A percentile compares a stretch with the other conserved stretches of the same genome.
Conservation (phyloP, 306 rosid genomes). For the Pyrus bretschneideri region DNA sequence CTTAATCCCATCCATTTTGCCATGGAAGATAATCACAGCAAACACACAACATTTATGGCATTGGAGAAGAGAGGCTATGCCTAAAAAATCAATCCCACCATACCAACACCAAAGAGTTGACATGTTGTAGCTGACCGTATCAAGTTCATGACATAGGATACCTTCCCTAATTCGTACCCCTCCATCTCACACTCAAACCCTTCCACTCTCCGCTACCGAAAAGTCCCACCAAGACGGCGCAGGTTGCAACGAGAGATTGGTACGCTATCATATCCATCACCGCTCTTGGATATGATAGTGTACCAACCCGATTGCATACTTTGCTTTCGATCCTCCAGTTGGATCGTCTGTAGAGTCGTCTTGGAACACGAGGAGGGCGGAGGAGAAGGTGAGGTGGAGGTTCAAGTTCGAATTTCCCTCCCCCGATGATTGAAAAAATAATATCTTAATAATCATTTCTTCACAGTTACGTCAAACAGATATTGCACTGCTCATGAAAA, state of each 20-base stretch:
- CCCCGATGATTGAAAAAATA: too few relatives aligned
- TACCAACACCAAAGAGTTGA: conserved; percentile 24
- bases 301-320: conserved; percentile 32
- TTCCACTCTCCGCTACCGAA: conserved; percentile 47
- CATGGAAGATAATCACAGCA: conserved; percentile 39
- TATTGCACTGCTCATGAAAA: neutral
- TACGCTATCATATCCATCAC: conserved; percentile 27
- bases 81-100: conserved; percentile 37
- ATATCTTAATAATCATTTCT: too few relatives aligned
- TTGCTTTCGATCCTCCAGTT: conserved; percentile 6
- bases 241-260: conserved; percentile 26
- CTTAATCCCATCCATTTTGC: conserved; percentile 37
- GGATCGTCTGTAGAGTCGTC: neutral
- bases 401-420: too few relatives aligned
- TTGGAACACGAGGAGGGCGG: conserved; percentile 39
- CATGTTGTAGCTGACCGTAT: conserved; percentile 29
- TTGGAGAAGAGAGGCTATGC: conserved; percentile 46
- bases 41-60: conserved; percentile 27
- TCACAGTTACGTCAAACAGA: too few relatives aligned
- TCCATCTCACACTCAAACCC: conserved; percentile 31
- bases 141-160: conserved; percentile 29
- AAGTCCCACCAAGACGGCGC: conserved; percentile 27
- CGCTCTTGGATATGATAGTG: neutral
- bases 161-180: conserved; percentile 26
- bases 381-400: conserved; percentile 37